These are phyloP conservation scores for Cryptococcus maquisensis DNA, from an alignment of 1,284 basidiomycete genomes.

Conservation along the genomic window DNA sequence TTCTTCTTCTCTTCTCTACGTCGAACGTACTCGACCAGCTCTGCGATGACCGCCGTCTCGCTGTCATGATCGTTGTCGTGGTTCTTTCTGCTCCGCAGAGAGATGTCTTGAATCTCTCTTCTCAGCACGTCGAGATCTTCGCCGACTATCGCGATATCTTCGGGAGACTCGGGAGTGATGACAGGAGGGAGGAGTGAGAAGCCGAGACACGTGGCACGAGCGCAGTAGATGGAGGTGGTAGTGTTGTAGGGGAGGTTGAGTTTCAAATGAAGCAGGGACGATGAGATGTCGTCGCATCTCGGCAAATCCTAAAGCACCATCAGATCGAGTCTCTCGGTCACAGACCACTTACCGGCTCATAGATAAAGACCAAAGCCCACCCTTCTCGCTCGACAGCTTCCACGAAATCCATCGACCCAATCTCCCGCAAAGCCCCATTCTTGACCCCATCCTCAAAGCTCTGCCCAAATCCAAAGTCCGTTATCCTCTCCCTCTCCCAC, in stretches of 20 bases:
- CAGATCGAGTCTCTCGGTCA: background rate
- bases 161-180: too few species aligned
- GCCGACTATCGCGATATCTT: too few species aligned
- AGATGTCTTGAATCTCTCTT: conserved; percentile 13
- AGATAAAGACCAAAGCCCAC: conserved; percentile 42
- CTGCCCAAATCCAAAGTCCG: background rate
- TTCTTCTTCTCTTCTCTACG: too few species aligned
- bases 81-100: conserved; percentile 4
- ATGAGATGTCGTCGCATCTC: conserved; percentile 32
- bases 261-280: conserved; percentile 30
- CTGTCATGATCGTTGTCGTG: background rate
- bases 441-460: conserved; percentile 6
- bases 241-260: conserved; percentile 14
- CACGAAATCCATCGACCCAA: conserved; percentile 37
- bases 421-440: conserved; percentile 34
- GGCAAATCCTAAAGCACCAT: conserved; percentile 26
- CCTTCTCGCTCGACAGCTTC: conserved; percentile 37
- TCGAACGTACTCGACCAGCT: too few species aligned
- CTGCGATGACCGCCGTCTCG: too few species aligned
- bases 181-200: conserved; percentile 34
- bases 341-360: conserved; percentile 41
- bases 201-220: conserved; percentile 35
- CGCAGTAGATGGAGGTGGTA: conserved; percentile 23
- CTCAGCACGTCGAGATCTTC: conserved; percentile 7
- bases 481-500: conserved; percentile 1